A percentile compares a stretch with the other conserved stretches of the same genome.
These are phyloP conservation scores for Massariosphaeria phaeospora DNA, from an alignment of 495 filamentous ascomycete genomes.

Conservation along the genomic window DNA sequence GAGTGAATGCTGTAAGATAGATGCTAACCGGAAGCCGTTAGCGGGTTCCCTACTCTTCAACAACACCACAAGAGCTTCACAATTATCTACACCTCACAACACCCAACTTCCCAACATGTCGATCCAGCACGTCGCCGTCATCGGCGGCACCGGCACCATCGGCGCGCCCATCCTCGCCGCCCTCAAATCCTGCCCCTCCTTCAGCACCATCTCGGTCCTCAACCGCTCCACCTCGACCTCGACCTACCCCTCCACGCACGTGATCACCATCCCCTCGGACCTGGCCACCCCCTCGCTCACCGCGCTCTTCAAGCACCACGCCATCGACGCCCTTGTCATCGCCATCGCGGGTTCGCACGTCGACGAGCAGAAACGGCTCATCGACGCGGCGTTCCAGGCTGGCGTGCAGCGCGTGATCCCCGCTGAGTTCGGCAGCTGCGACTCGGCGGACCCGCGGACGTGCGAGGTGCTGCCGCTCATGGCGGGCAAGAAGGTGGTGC, in stretches of 20 bases:
- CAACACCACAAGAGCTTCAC: too few species aligned
- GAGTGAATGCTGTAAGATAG: too few species aligned
- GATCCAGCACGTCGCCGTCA: slow-evolving; percentile 24
- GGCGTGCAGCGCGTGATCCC: slow-evolving; percentile 30
- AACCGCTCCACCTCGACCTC: slow-evolving; percentile 29
- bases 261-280: slow-evolving; percentile 28
- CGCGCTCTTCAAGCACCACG: not conserved
- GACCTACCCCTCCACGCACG: slow-evolving; percentile 8
- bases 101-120: slow-evolving; percentile 5
- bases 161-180: slow-evolving; percentile 24
- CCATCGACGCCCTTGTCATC: slow-evolving; percentile 29
- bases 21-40: too few species aligned
- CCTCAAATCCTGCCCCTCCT: slow-evolving; percentile 18
- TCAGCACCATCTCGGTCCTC: slow-evolving; percentile 19
- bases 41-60: too few species aligned
- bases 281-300: slow-evolving; percentile 13
- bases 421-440: slow-evolving; percentile 31
- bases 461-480: slow-evolving; percentile 24
- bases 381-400: slow-evolving; percentile 24
- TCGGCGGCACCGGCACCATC: slow-evolving; percentile 28
- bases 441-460: slow-evolving; percentile 24
- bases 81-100: not conserved
- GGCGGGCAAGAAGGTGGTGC: slow-evolving; percentile 24
- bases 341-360: slow-evolving; percentile 26
- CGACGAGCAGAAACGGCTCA: slow-evolving; percentile 13